Base-by-base conservation (phyloP, 1,284 basidiomycete species). In the Testicularia cyperi region DNA sequence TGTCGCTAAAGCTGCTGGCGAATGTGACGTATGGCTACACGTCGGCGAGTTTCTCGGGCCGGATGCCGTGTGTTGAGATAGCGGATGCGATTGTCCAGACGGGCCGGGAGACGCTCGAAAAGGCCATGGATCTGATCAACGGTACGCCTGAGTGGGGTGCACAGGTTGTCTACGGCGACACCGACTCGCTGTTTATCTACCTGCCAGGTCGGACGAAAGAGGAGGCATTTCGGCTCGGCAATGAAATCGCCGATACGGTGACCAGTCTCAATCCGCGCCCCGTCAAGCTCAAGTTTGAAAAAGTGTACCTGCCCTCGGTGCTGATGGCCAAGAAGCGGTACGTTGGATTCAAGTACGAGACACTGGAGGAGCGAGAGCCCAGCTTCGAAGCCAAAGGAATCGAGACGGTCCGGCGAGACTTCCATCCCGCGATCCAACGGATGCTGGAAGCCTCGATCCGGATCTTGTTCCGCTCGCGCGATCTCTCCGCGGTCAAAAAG, bases 21-120 rank as follows among this genome's bases (percentile, higher is more conserved):
- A 73, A 78, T 41, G 54, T 78, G 46, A 69, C 75, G 0, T 96
- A 96, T 70, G 92, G 92, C 0, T 98, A 98, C 75, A 96, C 92
- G 0, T 84, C 86, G 48, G 94, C 94, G 1, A 87, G 87, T 2
- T 96, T 86, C 71, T 96, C 92, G 14, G 94, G 95, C 3, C 82
- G 94, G 35, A 98, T 98, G 95, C 94, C 95, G 15, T 91, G 90
- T 16, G 92, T 97, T 15, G 92, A 97, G 78, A 90, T 98, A 28
- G 95, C 94, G 0, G 94, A 98, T 73, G 90, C 90, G 44, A 97
- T 98, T 61, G 94, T 98, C 0, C 92, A 97, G 78, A 92, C 85
- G 16, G 94, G 94, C 2, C 82, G 94, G 27, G 92, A 97, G 78
- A 97, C 91, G 0, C 80, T 98, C 15, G 92, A 97, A 77, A 90